Conservation (phyloP, 2,329 filamentous ascomycete genomes). For the Colletotrichum cereale region DNA sequence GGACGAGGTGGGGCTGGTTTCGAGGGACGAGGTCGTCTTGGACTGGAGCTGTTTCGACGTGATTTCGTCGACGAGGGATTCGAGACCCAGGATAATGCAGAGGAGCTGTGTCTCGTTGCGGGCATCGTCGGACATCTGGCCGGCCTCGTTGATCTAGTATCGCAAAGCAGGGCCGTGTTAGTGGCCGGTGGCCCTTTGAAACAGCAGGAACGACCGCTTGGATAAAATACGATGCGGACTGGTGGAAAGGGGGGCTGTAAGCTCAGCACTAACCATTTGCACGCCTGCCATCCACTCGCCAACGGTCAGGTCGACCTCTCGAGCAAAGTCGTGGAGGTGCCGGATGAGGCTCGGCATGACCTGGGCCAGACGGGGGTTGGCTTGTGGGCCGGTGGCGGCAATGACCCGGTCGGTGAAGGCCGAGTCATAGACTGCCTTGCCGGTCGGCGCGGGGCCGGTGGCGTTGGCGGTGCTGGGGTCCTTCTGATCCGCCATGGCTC, state of each 20-base stretch:
- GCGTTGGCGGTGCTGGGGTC: neutral
- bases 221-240: neutral
- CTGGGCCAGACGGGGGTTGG: conserved; percentile 68
- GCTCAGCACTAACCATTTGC: conserved; percentile 58
- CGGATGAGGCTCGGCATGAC: conserved; percentile 70
- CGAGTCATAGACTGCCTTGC: conserved; percentile 44
- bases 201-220: neutral
- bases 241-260: neutral
- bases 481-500: conserved; percentile 9
- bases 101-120: conserved; percentile 78
- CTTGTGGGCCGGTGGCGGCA: conserved; percentile 73
- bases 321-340: conserved; percentile 76
- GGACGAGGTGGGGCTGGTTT: conserved; percentile 64
- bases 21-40: conserved; percentile 58
- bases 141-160: conserved; percentile 70
- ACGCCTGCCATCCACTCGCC: conserved; percentile 76
- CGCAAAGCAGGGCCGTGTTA: neutral
- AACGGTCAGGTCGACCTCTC: conserved; percentile 75
- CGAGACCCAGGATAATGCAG: conserved; percentile 77
- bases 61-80: conserved; percentile 74
- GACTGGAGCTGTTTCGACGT: conserved; percentile 63
- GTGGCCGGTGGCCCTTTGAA: neutral
- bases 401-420: conserved; percentile 73
- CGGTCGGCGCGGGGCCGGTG: conserved; percentile 1
- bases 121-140: conserved; percentile 71